A percentile compares a stretch with the other conserved stretches of the same genome.
Conservation (phyloP, 371 early-diverging fungal species). For the Circinella minor region DNA sequence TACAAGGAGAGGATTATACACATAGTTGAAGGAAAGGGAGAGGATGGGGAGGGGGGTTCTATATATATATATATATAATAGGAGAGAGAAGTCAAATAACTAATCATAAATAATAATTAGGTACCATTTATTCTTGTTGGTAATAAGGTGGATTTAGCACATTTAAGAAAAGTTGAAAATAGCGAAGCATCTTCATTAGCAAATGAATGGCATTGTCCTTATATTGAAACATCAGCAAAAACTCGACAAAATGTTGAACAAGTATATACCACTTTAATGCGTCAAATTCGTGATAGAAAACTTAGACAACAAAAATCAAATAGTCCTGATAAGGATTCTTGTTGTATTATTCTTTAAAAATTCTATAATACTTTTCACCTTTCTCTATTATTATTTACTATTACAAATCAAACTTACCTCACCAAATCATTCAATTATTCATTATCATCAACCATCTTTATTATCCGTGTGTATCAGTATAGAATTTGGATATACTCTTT, state of each 20-base stretch:
- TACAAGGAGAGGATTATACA: neutral
- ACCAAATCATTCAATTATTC: no score
- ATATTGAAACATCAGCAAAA: conserved; percentile 89
- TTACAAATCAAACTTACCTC: no score
- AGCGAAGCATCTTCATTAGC: conserved; percentile 76
- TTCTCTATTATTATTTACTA: conserved; percentile 2
- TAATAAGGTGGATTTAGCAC: conserved; percentile 85
- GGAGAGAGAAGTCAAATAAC: neutral
- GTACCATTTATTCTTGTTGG: conserved; percentile 88
- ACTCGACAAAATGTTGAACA: conserved; percentile 88
- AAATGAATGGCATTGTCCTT: conserved; percentile 79
- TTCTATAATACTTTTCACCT: neutral
- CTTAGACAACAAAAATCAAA: conserved; percentile 53
- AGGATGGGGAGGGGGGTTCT: no score
- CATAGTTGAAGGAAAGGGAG: no score
- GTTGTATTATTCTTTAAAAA: conserved; percentile 50
- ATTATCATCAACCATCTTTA: no score
- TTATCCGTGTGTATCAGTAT: neutral
- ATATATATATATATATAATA: no score
- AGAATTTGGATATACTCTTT: neutral
- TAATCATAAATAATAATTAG: conserved; percentile 23
- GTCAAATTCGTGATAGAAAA: conserved; percentile 78
- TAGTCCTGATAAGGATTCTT: conserved; percentile 52
- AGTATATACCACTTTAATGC: conserved; percentile 77
- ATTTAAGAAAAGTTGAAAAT: conserved; percentile 72